Evolutionary conservation across 225 moss, liverwort and hornwort genomes (phyloP).

Genomic region (Polytrichum commune): DNA sequence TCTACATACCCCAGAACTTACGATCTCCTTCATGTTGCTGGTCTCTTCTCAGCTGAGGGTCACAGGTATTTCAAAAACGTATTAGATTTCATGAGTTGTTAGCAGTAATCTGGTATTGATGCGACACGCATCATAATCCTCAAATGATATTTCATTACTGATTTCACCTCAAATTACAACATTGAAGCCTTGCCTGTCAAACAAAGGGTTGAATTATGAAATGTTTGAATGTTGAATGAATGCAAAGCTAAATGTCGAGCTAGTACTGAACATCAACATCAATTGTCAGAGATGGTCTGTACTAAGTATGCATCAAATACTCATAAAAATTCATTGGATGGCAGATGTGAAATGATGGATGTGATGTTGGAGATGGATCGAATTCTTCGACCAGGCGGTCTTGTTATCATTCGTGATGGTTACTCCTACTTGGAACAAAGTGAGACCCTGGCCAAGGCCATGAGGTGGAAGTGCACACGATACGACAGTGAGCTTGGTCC

Average conservation of each 20-base stretch:
- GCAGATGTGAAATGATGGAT: constrained; percentile 75
- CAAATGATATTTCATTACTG: too few relatives aligned
- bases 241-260: too few relatives aligned
- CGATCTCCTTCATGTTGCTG: constrained; percentile 34
- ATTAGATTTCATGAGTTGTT: too few relatives aligned
- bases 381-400: constrained; percentile 58
- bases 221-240: too few relatives aligned
- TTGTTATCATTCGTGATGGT: constrained; percentile 64
- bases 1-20: constrained; percentile 44
- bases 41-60: constrained; percentile 30
- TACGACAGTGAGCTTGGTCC: constrained; percentile 62
- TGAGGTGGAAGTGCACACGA: constrained; percentile 62
- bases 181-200: too few relatives aligned
- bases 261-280: too few relatives aligned
- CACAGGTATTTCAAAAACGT: constrained; percentile 18
- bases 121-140: too few relatives aligned
- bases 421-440: constrained; percentile 53
- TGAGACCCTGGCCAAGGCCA: constrained; percentile 47
- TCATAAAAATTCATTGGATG: background rate
- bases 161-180: too few relatives aligned
- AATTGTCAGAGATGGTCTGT: too few relatives aligned
- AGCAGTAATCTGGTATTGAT: too few relatives aligned
- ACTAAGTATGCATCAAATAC: too few relatives aligned
- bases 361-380: constrained; percentile 80
- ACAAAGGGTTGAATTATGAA: too few relatives aligned